Conservation (phyloP, 345 rosid species). For the Angophora floribunda region DNA sequence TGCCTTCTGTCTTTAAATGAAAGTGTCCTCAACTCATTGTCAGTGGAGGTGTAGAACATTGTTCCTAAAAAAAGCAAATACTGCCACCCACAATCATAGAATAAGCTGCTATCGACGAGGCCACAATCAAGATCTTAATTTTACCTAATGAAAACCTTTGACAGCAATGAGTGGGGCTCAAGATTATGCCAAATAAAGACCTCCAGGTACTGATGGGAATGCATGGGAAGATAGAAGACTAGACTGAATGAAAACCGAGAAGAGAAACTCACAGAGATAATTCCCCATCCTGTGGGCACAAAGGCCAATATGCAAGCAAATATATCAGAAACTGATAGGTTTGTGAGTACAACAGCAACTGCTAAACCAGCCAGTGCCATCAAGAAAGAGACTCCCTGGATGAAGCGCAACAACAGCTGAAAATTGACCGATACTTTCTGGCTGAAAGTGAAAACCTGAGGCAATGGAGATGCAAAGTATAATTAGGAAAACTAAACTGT, state of each 20-base stretch:
- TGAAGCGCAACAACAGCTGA: slow-evolving; percentile 82
- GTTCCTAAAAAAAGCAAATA: neutral
- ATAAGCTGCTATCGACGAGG: neutral
- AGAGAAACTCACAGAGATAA: slow-evolving; percentile 59
- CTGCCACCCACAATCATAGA: neutral
- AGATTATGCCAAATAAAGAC: neutral
- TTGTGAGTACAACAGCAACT: slow-evolving; percentile 42
- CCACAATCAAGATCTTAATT: neutral
- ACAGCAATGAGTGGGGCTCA: neutral
- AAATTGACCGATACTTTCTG: slow-evolving; percentile 94
- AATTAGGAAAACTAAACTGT: neutral
- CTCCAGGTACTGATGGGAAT: neutral
- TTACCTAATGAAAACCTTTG: neutral
- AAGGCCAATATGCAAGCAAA: slow-evolving; percentile 83
- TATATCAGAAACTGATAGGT: slow-evolving; percentile 47
- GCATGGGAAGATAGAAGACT: neutral
- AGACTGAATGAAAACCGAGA: neutral
- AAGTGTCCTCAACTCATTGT: neutral
- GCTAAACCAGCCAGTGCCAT: slow-evolving; percentile 67
- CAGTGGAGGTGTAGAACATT: neutral
- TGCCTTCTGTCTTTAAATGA: neutral
- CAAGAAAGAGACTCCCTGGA: slow-evolving; percentile 75
- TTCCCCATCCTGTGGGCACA: slow-evolving; percentile 95
- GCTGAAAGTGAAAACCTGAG: slow-evolving; percentile 92
- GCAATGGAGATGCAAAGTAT: neutral